These are phyloP conservation scores for Leersia perrieri DNA, from an alignment of 176 grass and related monocot genomes.

Conservation along the genomic window DNA sequence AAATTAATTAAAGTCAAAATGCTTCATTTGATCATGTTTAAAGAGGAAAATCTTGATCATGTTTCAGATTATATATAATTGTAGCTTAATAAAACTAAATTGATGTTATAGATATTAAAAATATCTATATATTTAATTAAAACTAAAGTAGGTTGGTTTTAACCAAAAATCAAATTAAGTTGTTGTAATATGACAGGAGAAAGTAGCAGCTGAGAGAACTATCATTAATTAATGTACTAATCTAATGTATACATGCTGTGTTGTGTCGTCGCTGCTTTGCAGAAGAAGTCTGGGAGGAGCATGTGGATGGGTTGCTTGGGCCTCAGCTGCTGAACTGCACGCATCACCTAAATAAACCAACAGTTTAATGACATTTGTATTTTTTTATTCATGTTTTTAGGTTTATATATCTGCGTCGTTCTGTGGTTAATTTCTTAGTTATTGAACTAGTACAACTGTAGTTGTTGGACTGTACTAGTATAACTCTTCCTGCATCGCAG, in stretches of 20 bases:
- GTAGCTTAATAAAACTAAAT: no score
- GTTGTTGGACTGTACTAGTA: not conserved
- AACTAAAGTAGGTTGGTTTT: no score
- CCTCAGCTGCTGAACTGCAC: not conserved
- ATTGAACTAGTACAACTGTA: not conserved
- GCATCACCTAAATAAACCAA: not conserved
- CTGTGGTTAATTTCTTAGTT: not conserved
- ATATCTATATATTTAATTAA: no score
- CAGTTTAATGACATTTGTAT: not conserved
- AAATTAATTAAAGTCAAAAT: no score
- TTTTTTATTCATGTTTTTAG: not conserved
- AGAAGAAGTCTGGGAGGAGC: not conserved
- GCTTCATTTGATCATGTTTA: no score
- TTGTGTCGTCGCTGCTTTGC: not conserved
- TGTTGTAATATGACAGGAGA: no score
- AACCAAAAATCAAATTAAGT: no score
- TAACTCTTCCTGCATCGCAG: no score
- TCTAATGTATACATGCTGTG: not conserved
- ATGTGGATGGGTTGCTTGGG: conserved; percentile 4
- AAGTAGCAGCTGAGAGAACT: not conserved
- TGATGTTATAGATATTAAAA: no score
- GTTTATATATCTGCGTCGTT: not conserved
- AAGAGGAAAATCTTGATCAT: no score
- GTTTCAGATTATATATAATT: no score
- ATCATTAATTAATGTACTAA: no score